A percentile compares a stretch with the other conserved stretches of the same genome.
phyloP scores from a whole-genome alignment of 305 asterid genomes.

The Stenogyne calaminthoides region DNA sequence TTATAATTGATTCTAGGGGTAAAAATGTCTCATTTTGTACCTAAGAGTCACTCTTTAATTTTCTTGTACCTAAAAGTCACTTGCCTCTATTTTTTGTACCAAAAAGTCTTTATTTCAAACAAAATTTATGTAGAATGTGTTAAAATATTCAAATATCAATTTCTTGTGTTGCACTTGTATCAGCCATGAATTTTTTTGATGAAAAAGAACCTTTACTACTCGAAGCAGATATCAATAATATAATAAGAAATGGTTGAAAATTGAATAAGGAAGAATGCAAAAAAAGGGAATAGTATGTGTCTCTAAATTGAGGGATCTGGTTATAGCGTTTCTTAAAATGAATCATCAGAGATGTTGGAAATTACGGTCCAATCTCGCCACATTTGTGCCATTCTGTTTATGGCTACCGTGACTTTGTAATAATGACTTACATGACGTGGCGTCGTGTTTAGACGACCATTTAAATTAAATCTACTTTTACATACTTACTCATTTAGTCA shows the following conservation, averaged over 20 bases:
- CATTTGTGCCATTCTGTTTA: background rate
- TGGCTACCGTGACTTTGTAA: background rate
- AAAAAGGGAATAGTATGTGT: background rate
- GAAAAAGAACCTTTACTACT: background rate
- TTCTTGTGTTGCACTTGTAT: background rate
- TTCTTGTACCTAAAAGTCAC: no score
- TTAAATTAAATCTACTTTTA: no score
- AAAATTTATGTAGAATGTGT: background rate
- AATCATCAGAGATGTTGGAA: background rate
- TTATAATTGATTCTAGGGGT: no score
- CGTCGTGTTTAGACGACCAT: no score
- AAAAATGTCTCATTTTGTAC: no score
- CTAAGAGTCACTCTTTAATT: no score
- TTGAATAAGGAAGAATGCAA: background rate
- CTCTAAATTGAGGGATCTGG: background rate
- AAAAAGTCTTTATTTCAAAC: no score
- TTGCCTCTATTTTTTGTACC: no score
- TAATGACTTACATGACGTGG: no score
- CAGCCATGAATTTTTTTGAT: no score
- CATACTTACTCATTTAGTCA: no score
- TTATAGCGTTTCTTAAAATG: background rate
- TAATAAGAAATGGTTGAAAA: background rate
- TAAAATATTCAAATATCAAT: no score
- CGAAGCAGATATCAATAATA: background rate
- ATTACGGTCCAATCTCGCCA: background rate